phyloP scores from a whole-genome alignment of 2,329 filamentous ascomycete species.

The Alternaria atra region DNA sequence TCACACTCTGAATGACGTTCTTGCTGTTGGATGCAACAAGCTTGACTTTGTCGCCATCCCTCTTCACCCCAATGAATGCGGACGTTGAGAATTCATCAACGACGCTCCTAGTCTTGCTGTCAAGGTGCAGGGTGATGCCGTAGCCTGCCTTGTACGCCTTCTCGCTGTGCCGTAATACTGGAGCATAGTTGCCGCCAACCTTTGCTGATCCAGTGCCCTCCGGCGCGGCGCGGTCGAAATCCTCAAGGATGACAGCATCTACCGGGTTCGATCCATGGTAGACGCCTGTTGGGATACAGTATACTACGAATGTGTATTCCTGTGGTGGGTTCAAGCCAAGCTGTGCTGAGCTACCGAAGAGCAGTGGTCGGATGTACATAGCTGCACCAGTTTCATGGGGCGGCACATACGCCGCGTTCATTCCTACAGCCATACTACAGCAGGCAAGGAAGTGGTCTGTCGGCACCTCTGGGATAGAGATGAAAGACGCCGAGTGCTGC shows the following conservation, averaged over 20 bases:
- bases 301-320: constrained; percentile 91
- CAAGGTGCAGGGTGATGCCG: constrained; percentile 94
- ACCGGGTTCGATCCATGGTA: constrained; percentile 92
- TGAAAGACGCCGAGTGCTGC: constrained; percentile 82
- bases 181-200: constrained; percentile 94
- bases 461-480: constrained; percentile 84
- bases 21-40: constrained; percentile 87
- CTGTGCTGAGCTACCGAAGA: constrained; percentile 89
- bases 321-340: constrained; percentile 86
- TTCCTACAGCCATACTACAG: constrained; percentile 80
- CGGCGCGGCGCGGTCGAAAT: constrained; percentile 93
- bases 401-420: constrained; percentile 91
- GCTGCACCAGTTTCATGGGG: constrained; percentile 88
- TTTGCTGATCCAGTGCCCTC: constrained; percentile 92
- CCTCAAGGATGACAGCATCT: constrained; percentile 86
- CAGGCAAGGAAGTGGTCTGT: constrained; percentile 77
- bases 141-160: constrained; percentile 79
- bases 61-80: constrained; percentile 84
- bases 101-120: constrained; percentile 82
- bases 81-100: constrained; percentile 97
- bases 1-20: constrained; percentile 88
- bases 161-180: constrained; percentile 87
- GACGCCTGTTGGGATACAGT: constrained; percentile 88
- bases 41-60: constrained; percentile 69
- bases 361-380: constrained; percentile 89